Evolutionary conservation across 306 rosid genomes (phyloP).

Genomic region (Arachis stenosperma): DNA sequence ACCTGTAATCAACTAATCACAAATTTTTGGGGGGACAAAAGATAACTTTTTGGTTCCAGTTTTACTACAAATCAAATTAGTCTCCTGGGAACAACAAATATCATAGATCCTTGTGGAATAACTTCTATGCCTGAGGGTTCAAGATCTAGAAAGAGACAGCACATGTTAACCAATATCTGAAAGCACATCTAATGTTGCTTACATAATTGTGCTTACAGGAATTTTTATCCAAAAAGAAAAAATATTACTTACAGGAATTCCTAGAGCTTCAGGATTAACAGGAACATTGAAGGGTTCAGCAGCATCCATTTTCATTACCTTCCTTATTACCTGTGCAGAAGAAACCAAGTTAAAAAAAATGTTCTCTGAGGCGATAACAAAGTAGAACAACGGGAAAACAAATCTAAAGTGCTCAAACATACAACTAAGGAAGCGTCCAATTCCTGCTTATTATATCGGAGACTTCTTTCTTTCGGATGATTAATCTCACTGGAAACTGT

Average conservation of each 20-base stretch:
- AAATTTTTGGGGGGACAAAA: not conserved
- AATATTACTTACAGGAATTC: slow-evolving; percentile 84
- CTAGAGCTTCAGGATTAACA: slow-evolving; percentile 90
- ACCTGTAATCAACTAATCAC: slow-evolving; percentile 2
- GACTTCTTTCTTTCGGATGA: slow-evolving; percentile 51
- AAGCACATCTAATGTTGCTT: too few relatives aligned
- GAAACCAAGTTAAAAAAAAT: not conserved
- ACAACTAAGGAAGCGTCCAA: slow-evolving; percentile 73
- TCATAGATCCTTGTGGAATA: slow-evolving; percentile 24
- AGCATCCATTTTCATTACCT: slow-evolving; percentile 97
- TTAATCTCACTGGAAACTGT: slow-evolving; percentile 41
- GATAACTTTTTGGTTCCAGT: not conserved
- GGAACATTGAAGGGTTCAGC: slow-evolving; percentile 97
- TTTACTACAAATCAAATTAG: slow-evolving; percentile 22
- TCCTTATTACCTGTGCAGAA: slow-evolving; percentile 69
- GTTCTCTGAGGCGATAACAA: slow-evolving; percentile 5
- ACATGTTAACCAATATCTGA: slow-evolving; percentile 16
- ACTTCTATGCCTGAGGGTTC: slow-evolving; percentile 16
- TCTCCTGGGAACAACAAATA: slow-evolving; percentile 20
- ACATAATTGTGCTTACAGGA: too few relatives aligned
- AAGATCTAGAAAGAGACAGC: slow-evolving; percentile 27
- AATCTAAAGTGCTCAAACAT: slow-evolving; percentile 34
- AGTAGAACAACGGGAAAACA: slow-evolving; percentile 24
- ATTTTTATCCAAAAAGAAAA: not conserved
- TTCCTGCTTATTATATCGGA: slow-evolving; percentile 66